phyloP scores from a whole-genome alignment of 2,329 filamentous ascomycete species.

The Trichoderma sp. region DNA sequence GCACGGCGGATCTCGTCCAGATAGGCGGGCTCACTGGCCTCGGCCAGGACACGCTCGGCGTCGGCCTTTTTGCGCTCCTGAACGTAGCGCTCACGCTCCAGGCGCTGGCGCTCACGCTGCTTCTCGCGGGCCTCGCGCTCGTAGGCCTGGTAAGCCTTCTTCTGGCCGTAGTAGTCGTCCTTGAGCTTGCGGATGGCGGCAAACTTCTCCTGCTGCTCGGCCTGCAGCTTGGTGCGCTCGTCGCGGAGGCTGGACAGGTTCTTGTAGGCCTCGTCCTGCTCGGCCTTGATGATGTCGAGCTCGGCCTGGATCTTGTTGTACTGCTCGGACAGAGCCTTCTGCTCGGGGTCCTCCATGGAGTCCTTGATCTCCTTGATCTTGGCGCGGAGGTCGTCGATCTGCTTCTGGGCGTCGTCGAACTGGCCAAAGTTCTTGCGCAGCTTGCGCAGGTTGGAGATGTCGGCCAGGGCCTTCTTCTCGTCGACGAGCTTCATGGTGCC shows the following conservation, averaged over 20 bases:
- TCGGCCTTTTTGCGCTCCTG: constrained; percentile 75
- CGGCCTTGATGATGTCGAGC: constrained; percentile 84
- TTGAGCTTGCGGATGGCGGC: constrained; percentile 80
- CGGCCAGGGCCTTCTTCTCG: constrained; percentile 88
- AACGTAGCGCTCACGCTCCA: constrained; percentile 74
- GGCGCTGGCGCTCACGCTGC: constrained; percentile 74
- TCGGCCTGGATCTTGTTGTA: constrained; percentile 86
- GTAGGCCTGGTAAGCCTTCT: constrained; percentile 79
- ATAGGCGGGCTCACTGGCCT: constrained; percentile 85
- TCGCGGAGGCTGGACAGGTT: constrained; percentile 81
- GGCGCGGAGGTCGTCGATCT: constrained; percentile 82
- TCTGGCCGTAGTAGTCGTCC: constrained; percentile 81
- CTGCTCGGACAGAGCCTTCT: constrained; percentile 82
- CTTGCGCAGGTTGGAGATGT: constrained; percentile 82
- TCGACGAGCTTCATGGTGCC: constrained; percentile 95
- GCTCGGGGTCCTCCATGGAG: constrained; percentile 85
- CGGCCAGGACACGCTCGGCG: constrained; percentile 74
- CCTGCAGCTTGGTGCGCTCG: constrained; percentile 80
- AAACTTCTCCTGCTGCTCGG: constrained; percentile 86
- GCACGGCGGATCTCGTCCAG: constrained; percentile 89
- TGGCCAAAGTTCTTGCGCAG: constrained; percentile 86
- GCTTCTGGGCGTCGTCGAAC: constrained; percentile 83
- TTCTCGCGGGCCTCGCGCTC: constrained; percentile 81
- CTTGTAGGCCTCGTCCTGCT: constrained; percentile 91
- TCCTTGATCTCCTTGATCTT: constrained; percentile 91